Evolutionary conservation across 148 eudicot genomes (phyloP).

Genomic region (Agrostemma githago): DNA sequence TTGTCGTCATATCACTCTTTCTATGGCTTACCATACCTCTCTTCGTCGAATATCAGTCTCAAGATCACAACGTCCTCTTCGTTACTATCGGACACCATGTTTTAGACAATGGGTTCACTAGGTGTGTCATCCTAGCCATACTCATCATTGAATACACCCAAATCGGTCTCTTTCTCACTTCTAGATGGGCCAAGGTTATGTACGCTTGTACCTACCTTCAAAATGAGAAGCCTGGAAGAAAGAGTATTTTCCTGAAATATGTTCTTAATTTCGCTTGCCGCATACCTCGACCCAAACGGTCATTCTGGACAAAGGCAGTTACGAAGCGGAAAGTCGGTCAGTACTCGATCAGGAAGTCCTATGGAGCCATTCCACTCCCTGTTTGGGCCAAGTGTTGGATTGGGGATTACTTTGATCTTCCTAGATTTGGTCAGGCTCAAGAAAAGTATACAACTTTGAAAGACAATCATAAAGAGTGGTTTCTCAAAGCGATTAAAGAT

Average conservation of each 20-base stretch:
- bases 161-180: not conserved
- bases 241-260: not conserved
- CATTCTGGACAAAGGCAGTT: not conserved
- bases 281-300: slow-evolving; percentile 1
- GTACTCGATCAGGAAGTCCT: not conserved
- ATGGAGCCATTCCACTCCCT: not conserved
- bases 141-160: not conserved
- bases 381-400: slow-evolving; percentile 10
- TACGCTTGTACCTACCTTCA: not conserved
- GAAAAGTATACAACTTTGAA: not conserved
- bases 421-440: slow-evolving; percentile 10
- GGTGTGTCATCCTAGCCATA: slow-evolving; percentile 8
- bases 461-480: not conserved
- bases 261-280: not conserved
- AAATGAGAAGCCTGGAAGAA: not conserved
- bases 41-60: slow-evolving; percentile 2
- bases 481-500: not conserved
- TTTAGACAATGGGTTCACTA: slow-evolving; percentile 12
- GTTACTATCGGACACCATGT: not conserved
- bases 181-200: slow-evolving; percentile 16
- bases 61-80: slow-evolving; percentile 1
- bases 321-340: not conserved
- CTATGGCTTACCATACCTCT: slow-evolving; percentile 5
- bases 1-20: not conserved
- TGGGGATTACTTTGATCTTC: not conserved